Evolutionary conservation across 139 green algal species (phyloP).

Genomic region (Coccomyxa sp.): DNA sequence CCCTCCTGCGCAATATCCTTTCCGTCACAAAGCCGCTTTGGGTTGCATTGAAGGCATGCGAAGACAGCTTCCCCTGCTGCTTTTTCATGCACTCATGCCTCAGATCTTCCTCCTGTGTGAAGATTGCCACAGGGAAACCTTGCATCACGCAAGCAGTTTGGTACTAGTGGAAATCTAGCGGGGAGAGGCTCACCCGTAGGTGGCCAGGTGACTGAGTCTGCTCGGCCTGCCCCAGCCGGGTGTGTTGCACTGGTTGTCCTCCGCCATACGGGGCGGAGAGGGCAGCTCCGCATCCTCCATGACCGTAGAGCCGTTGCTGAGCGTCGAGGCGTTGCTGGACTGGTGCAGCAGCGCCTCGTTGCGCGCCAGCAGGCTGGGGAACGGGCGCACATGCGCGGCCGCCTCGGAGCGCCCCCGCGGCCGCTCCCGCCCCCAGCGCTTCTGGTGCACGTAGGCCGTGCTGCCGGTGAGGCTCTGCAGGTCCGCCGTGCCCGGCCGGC

Average conservation of each 20-base stretch:
- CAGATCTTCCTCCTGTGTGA: background rate
- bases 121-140: no score
- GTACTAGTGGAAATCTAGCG: no score
- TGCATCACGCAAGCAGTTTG: no score
- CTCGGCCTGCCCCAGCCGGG: no score
- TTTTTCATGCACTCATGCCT: background rate
- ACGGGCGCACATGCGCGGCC: background rate
- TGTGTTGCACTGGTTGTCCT: background rate
- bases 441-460: background rate
- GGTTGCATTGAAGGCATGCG: no score
- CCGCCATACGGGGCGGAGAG: no score
- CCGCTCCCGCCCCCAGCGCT: background rate
- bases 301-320: no score
- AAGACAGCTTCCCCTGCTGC: no score
- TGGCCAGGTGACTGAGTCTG: background rate
- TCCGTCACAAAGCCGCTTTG: no score
- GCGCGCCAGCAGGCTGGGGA: background rate
- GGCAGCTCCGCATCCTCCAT: background rate
- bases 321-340: no score
- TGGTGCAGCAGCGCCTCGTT: background rate
- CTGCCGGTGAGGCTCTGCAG: background rate
- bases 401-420: background rate
- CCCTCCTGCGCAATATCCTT: background rate
- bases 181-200: no score
- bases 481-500: no score